phyloP scores from a whole-genome alignment of 257 asterid genomes.

The Henckelia pumila region DNA sequence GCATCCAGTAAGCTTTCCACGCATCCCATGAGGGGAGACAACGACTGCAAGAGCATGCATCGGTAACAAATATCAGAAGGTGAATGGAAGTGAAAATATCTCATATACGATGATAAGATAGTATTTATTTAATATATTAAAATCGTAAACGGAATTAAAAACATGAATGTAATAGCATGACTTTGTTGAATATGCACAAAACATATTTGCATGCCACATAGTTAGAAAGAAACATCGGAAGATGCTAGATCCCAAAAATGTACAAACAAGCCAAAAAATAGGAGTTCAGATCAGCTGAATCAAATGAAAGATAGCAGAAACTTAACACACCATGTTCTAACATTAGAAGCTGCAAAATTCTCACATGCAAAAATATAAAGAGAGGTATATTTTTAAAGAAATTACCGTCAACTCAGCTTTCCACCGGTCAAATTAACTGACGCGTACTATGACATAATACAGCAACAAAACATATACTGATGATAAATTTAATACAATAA shows the following conservation, averaged over 20 bases:
- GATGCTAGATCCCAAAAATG: background rate
- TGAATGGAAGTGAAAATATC: constrained; percentile 23
- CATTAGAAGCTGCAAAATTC: background rate
- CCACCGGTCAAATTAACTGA: background rate
- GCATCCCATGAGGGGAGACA: constrained; percentile 98
- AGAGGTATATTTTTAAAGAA: too few species aligned
- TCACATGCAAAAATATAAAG: background rate
- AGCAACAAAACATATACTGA: background rate
- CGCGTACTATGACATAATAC: background rate
- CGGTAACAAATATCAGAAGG: constrained; percentile 17
- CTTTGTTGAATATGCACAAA: background rate
- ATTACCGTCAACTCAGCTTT: background rate
- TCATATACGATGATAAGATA: constrained; percentile 16
- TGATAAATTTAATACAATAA: background rate
- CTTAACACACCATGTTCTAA: background rate
- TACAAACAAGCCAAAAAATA: too few species aligned
- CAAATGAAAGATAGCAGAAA: background rate
- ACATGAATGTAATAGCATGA: background rate
- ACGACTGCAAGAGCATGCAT: constrained; percentile 53
- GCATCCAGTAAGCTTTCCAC: constrained; percentile 87
- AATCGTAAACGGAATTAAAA: constrained; percentile 12
- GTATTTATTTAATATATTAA: constrained; percentile 21
- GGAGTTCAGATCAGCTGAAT: background rate
- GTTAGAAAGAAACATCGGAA: background rate
- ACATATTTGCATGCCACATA: background rate